Conservation (phyloP, 768 basidiomycete genomes). For the Mycena alexandri region DNA sequence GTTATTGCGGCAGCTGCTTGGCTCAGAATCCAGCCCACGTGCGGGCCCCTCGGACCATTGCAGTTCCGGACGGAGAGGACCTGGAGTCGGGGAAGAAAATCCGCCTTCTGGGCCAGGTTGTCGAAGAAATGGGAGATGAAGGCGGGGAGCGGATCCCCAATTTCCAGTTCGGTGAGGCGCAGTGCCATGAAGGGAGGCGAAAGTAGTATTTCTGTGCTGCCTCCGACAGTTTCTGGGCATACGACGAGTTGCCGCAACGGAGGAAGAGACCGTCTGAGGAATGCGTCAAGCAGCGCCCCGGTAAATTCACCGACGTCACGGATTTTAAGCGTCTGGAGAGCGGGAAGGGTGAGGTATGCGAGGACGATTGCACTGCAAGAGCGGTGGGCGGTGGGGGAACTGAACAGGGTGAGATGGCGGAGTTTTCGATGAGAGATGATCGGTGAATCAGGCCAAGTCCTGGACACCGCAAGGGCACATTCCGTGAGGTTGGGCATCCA, state of each 20-base stretch:
- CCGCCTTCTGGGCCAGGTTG: background rate
- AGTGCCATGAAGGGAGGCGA: background rate
- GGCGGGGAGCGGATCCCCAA: background rate
- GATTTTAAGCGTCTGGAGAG: slow-evolving; percentile 10
- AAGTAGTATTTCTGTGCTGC: background rate
- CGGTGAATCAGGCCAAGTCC: background rate
- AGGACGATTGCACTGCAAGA: background rate
- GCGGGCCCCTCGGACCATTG: too few relatives aligned
- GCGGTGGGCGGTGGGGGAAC: background rate
- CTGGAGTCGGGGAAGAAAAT: slow-evolving; percentile 8
- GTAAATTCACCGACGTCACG: background rate
- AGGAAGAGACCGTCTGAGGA: background rate
- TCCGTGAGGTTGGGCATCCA: slow-evolving; percentile 13
- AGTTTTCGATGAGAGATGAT: slow-evolving; percentile 3
- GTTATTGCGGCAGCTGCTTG: background rate
- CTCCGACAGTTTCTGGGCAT: background rate
- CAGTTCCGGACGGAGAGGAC: slow-evolving; percentile 13
- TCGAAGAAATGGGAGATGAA: background rate
- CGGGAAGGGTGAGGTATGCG: background rate
- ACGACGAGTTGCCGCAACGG: background rate
- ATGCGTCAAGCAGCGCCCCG: background rate
- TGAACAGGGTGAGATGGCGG: slow-evolving; percentile 11
- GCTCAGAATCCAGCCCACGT: background rate
- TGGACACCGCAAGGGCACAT: background rate
- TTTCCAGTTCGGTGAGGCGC: slow-evolving; percentile 16